A percentile compares a stretch with the other conserved stretches of the same genome.
These are phyloP conservation scores for Scheffersomyces cryptocercus DNA, from an alignment of 1,139 yeast species.

Conservation along the genomic window DNA sequence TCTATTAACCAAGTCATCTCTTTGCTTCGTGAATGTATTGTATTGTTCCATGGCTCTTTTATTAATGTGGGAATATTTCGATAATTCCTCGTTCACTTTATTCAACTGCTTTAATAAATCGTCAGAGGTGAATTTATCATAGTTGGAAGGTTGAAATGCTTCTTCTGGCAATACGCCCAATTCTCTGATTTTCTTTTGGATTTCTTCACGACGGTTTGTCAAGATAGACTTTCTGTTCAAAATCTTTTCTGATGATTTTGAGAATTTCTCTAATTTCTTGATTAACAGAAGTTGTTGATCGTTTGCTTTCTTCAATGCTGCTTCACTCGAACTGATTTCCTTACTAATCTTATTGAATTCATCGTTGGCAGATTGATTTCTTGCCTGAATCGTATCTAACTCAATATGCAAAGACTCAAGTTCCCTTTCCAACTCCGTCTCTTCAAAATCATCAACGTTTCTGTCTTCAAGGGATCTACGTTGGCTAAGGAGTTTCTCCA, in stretches of 20 bases:
- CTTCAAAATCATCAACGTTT: constrained; percentile 40
- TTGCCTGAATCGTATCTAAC: constrained; percentile 23
- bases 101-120: constrained; percentile 58
- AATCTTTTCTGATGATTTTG: constrained; percentile 65
- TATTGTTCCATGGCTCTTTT: constrained; percentile 90
- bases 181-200: constrained; percentile 74
- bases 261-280: constrained; percentile 59
- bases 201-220: constrained; percentile 64
- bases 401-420: constrained; percentile 21
- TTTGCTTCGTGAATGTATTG: constrained; percentile 69
- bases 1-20: constrained; percentile 64
- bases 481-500: constrained; percentile 37
- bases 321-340: constrained; percentile 41
- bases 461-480: constrained; percentile 27
- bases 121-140: constrained; percentile 50
- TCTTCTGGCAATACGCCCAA: constrained; percentile 88
- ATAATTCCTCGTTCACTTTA: constrained; percentile 56
- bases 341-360: constrained; percentile 26
- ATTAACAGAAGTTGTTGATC: constrained; percentile 57
- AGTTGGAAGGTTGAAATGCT: constrained; percentile 53
- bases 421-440: constrained; percentile 34
- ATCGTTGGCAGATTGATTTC: constrained; percentile 16
- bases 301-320: constrained; percentile 49
- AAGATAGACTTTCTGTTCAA: constrained; percentile 66
- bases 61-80: constrained; percentile 75